Base-by-base conservation (phyloP, 192 early-diverging fungal genomes). In the Pilobolus umbonatus region DNA sequence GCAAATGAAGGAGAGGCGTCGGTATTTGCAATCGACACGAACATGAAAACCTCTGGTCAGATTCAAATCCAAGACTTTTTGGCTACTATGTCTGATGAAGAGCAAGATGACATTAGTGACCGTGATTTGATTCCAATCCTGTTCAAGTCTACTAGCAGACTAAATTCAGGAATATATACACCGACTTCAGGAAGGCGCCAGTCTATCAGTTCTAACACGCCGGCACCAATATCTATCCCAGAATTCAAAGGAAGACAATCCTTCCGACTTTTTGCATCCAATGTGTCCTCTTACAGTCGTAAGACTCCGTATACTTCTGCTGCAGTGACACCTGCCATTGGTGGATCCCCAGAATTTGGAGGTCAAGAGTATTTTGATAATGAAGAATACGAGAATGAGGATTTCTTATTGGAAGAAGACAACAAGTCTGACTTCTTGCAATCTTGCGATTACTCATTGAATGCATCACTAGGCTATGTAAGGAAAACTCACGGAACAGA, bases 61-160 rank as follows among this genome's bases (percentile, higher is more conserved):
- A 60, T 11, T 14, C 47, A 60, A 9, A 25, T 44, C 0, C 9
- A 29, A 21, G 36, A 43, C 2, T 44, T 57, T 44, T 31, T 43
- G 14, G 55, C 29, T n/a, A 57, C 38, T 11, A 12, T 40, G 5
- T 24, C 0, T 29, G 24, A 24, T n/a, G 35, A 26, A 2, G 45
- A 38, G 12, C 34, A 10, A 29, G 62, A 58, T 34, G 67, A 69
- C 30, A 54, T 56, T 26, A 63, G 62, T 31, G 67, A 64, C 4
- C 49, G 67, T 32, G 67, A 69, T 29, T 35, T 69, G 24, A 69
- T 69, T n/a, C 67, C 67, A 5, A 57, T 69, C 43, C 45, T 32
- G 1, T 43, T 69, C 14, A 69, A 69, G 38, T 21, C 61, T 15
- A 55, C 60, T 7, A 69, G 67, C 19, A 50, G 49, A 10, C 43